Base-by-base conservation (phyloP, 2,329 filamentous ascomycete species). In the Chalaropsis thielavioides region DNA sequence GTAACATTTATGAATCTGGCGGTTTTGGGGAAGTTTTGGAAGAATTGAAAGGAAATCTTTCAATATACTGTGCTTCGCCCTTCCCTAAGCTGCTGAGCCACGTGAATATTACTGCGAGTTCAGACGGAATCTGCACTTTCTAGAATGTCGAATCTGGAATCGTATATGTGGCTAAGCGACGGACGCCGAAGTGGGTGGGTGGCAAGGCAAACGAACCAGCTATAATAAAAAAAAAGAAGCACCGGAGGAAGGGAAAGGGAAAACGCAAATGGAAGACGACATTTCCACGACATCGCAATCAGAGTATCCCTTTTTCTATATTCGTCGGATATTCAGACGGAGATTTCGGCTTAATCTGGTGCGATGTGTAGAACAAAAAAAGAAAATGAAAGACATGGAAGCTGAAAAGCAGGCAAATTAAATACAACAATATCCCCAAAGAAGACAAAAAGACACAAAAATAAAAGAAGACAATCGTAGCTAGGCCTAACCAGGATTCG, bases 401-500 rank as follows among this genome's bases (percentile, higher is more conserved):
- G 17, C 41, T 43, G 41, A 43, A 31, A 31, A 31, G 6, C 31
- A 31, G 2, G n/a, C n/a, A n/a, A n/a, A n/a, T n/a, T n/a, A n/a
- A n/a, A n/a, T n/a, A n/a, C 31, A 31, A 31, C 31, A 31, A 31
- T 6, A 31, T 31, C 31, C 31, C 31, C 31, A 31, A 31, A 31
- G 3, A 31, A 31, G 31, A 31, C 31, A 10, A 19, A 49, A 22
- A n/a, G 43, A 15, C 10, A 7, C 43, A 7, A 15, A 19, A 1
- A 19, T 46, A 8, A 17, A 46, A 46, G 19, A 46, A 49, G 0
- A 0, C n/a, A 2, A 24, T 1, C 44, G 19, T 19, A 3, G 1
- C 51, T 7, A 66, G 64, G 64, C 61, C 64, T 35, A 63, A 63
- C 64, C 64, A 66, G 64, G 64, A 63, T 60, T 66, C 51, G 64